Conservation (phyloP, 345 rosid species). For the Eutrema heterophyllum region DNA sequence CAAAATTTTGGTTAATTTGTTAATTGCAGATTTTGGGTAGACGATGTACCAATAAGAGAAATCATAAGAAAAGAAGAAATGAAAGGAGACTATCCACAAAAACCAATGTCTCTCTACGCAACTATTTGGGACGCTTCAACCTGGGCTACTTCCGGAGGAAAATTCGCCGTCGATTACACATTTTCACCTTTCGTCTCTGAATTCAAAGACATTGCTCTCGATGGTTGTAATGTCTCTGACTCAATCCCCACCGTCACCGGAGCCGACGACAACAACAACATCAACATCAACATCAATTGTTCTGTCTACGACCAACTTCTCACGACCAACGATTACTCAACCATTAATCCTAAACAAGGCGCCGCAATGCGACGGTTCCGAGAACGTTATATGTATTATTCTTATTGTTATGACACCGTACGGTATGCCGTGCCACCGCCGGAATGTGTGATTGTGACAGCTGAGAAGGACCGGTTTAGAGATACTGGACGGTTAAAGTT, state of each 20-base stretch:
- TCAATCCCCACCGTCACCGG: conserved; percentile 39
- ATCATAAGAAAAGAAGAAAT: conserved; percentile 51
- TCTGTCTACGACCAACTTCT: conserved; percentile 31
- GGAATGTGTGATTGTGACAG: conserved; percentile 52
- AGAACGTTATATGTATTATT: conserved; percentile 73
- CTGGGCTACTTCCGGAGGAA: conserved; percentile 94
- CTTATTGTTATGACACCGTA: conserved; percentile 68
- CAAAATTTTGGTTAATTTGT: background rate
- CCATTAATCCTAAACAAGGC: conserved; percentile 35
- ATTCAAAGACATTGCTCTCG: conserved; percentile 57
- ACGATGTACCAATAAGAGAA: conserved; percentile 81
- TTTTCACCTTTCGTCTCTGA: conserved; percentile 76
- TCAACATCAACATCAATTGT: conserved; percentile 25
- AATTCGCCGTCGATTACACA: conserved; percentile 57
- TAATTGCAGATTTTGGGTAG: conserved; percentile 69
- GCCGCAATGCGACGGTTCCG: conserved; percentile 61
- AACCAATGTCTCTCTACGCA: conserved; percentile 86
- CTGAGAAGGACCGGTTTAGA: conserved; percentile 51
- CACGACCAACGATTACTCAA: conserved; percentile 38
- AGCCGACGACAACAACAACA: conserved; percentile 1
- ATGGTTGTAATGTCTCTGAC: conserved; percentile 63
- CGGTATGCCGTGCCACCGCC: conserved; percentile 63
- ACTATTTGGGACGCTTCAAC: conserved; percentile 96
- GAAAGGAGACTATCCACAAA: conserved; percentile 79
- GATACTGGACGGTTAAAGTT: conserved; percentile 74